These are phyloP conservation scores for Plasmodium vinckei DNA, from an alignment of 169 alveolate species.

Conservation along the genomic window DNA sequence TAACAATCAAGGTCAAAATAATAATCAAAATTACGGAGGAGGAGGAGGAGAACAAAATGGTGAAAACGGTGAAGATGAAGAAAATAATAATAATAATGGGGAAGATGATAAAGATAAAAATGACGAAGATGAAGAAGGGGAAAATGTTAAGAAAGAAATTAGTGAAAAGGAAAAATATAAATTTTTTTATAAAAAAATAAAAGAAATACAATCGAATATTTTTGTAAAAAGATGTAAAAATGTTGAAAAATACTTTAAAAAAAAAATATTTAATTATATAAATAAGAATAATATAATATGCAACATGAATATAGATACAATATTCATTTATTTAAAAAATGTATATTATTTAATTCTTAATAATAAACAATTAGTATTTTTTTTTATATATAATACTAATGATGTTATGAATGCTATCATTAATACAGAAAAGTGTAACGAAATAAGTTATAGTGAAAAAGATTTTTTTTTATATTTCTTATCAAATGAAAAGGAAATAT, in stretches of 20 bases:
- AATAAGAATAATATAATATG: constrained; percentile 26
- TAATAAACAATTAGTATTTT: constrained; percentile 33
- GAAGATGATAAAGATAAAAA: not conserved
- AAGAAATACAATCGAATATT: constrained; percentile 23
- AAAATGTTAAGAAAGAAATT: constrained; percentile 2
- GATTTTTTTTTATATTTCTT: constrained; percentile 31
- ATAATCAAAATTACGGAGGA: not conserved
- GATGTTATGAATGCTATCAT: constrained; percentile 52
- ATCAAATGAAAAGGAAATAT: constrained; percentile 28
- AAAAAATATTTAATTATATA: constrained; percentile 47
- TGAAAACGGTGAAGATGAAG: not conserved
- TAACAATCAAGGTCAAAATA: not conserved
- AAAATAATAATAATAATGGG: not conserved
- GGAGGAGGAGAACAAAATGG: not conserved
- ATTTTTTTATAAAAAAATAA: constrained; percentile 24
- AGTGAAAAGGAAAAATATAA: constrained; percentile 24
- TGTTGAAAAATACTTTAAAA: constrained; percentile 31
- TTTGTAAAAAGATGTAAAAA: constrained; percentile 21
- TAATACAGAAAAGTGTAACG: constrained; percentile 4
- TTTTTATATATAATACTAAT: constrained; percentile 22
- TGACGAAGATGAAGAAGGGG: not conserved
- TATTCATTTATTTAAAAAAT: constrained; percentile 30
- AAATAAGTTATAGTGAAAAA: constrained; percentile 29
- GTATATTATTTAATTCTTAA: constrained; percentile 26
- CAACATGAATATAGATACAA: constrained; percentile 15